Evolutionary conservation across 208 protist genomes (phyloP), one percentile per base, ranked within the genome.

Genomic region (Crithidia brevicula): DNA sequence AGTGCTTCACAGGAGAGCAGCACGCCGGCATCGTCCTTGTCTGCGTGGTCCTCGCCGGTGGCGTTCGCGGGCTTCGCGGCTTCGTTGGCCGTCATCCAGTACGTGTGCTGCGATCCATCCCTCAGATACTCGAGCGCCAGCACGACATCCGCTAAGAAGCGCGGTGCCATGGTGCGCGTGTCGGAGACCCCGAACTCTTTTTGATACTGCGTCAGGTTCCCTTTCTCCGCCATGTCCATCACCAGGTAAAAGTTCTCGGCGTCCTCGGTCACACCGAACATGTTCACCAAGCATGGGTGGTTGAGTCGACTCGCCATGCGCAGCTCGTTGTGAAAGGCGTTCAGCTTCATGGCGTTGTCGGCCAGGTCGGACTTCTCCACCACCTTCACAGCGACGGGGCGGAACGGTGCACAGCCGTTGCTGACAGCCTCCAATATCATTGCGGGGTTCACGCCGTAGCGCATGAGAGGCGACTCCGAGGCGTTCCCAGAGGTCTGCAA

Each of bases 161-260:
- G 83, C 27, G 91, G 86, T 20, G 88, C 91, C 74, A 91, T 89
- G 34, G 51, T 38, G 20, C 74, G 51, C 52, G 85, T 88, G 66
- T 85, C 67, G 9, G 51, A 66, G n/a, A 88, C 68, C 16, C 81
- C 85, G 30, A 80, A 82, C 30, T 68, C 59, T 25, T 80, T 73
- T 45, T 85, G 72, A 53, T 96, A 92, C 43, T 83, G 46, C 15
- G 72, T 27, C 40, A 96, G 30, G 46, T 90, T 85, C 1, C 87
- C 89, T 23, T 83, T 81, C 65, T 93, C 87, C 16, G 86, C 86
- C 27, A 91, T 42, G 51, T 96, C 91, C 84, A 96, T 93, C 31
- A 96, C 85, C 15, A 96, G 64, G 30, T 79, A 79, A 27, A 93
- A 58, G 33, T 87, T 61, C 7, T 75, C 53, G 1, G 56, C 73